Evolutionary conservation across 148 eudicot genomes (phyloP).

Genomic region (Camellia lanceoleosa): DNA sequence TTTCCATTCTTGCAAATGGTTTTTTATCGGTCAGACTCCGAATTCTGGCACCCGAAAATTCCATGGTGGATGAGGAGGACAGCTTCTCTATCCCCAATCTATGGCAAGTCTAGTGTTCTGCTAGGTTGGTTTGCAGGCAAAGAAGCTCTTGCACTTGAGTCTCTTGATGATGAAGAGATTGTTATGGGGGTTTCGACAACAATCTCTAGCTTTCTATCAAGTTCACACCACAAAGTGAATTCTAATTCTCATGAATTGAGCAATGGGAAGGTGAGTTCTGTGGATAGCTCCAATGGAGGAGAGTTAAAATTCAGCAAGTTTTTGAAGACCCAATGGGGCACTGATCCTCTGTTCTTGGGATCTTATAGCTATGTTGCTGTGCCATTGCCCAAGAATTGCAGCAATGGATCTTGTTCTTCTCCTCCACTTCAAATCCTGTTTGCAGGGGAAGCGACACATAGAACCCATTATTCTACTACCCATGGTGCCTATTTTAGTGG

Average conservation of each 20-base stretch:
- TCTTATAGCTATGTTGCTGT: constrained; percentile 86
- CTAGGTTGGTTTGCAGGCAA: constrained; percentile 87
- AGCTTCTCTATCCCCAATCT: constrained; percentile 62
- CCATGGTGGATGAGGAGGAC: constrained; percentile 94
- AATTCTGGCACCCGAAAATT: constrained; percentile 45
- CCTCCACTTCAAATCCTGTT: constrained; percentile 74
- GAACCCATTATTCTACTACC: constrained; percentile 92
- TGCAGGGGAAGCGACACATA: constrained; percentile 99
- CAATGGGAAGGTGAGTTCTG: constrained; percentile 34
- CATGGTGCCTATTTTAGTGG: constrained; percentile 99
- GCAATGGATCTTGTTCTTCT: constrained; percentile 11
- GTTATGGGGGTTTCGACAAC: constrained; percentile 57
- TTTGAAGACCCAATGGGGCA: constrained; percentile 82
- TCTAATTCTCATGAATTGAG: constrained; percentile 22
- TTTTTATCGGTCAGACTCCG: constrained; percentile 56
- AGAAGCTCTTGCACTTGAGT: constrained; percentile 79
- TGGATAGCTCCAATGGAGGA: not conserved
- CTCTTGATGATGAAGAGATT: constrained; percentile 60
- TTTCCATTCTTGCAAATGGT: constrained; percentile 77
- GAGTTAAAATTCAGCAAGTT: constrained; percentile 41
- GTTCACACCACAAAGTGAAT: constrained; percentile 10
- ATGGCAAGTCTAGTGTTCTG: constrained; percentile 52
- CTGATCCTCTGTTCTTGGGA: constrained; percentile 88
- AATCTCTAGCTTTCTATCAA: constrained; percentile 45
- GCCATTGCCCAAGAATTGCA: constrained; percentile 58